Conservation (phyloP, 257 asterid genomes). For the Solanum stenotomum region DNA sequence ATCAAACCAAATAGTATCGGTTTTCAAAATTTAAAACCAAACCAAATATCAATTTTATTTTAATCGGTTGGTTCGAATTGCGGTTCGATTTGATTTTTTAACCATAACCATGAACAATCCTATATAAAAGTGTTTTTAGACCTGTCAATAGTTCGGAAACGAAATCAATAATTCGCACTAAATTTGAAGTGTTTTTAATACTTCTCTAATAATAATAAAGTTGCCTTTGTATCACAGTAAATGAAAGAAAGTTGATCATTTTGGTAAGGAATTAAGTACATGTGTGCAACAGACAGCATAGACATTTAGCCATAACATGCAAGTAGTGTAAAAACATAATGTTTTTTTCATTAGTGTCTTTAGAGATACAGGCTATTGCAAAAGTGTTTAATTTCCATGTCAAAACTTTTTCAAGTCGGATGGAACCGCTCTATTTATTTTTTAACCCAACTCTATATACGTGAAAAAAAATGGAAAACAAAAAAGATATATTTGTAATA, state of each 20-base stretch:
- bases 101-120: no score
- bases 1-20: no score
- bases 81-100: no score
- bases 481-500: not conserved
- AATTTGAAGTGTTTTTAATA: no score
- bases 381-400: not conserved
- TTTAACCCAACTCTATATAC: not conserved
- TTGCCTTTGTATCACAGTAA: not conserved
- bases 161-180: fast-evolving
- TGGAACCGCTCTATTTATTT: not conserved
- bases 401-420: not conserved
- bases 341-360: not conserved
- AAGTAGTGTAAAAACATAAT: not conserved
- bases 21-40: no score
- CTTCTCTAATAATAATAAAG: no score
- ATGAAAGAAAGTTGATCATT: not conserved
- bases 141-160: fast-evolving
- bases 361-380: not conserved
- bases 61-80: no score
- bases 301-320: not conserved
- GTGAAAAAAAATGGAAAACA: not conserved
- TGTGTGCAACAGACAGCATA: not conserved
- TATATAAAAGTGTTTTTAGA: no score
- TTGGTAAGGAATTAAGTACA: not conserved
- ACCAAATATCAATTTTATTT: no score